phyloP scores from a whole-genome alignment of 148 eudicot species.

The Talinum fruticosum region DNA sequence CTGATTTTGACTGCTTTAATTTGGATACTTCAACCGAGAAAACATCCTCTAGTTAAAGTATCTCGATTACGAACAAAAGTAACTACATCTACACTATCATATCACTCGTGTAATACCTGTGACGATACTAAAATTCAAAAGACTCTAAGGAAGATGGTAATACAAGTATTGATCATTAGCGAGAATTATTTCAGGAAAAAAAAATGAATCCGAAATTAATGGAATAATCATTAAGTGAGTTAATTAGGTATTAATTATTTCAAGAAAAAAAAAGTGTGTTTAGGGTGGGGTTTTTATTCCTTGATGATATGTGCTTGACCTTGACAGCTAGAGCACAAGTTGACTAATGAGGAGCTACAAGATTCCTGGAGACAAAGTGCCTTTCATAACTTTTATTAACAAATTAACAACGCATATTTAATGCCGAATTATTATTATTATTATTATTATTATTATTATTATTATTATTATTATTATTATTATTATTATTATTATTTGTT shows the following conservation, averaged over 20 bases:
- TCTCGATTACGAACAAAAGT: no score
- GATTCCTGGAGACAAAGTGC: not conserved
- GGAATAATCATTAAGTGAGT: no score
- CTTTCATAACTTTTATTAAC: not conserved
- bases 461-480: not conserved
- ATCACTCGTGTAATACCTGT: no score
- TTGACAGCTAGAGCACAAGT: conserved; percentile 5
- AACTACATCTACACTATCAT: no score
- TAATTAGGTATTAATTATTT: not conserved
- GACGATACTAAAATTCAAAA: no score
- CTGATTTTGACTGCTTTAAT: not conserved
- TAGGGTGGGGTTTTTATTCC: not conserved
- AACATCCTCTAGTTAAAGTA: no score
- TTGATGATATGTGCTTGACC: not conserved
- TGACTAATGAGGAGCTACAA: conserved; percentile 15
- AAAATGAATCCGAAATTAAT: no score
- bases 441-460: not conserved
- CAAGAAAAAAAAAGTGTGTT: not conserved
- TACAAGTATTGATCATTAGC: no score
- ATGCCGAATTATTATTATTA: not conserved
- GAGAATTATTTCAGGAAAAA: no score
- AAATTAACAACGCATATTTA: not conserved
- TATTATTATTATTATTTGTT: not conserved
- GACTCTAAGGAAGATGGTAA: no score
- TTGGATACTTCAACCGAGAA: no score